Percentiles rank a stretch among this genome's conserved stretches.
phyloP scores from a whole-genome alignment of 306 rosid genomes.

The Mucuna pruriens region DNA sequence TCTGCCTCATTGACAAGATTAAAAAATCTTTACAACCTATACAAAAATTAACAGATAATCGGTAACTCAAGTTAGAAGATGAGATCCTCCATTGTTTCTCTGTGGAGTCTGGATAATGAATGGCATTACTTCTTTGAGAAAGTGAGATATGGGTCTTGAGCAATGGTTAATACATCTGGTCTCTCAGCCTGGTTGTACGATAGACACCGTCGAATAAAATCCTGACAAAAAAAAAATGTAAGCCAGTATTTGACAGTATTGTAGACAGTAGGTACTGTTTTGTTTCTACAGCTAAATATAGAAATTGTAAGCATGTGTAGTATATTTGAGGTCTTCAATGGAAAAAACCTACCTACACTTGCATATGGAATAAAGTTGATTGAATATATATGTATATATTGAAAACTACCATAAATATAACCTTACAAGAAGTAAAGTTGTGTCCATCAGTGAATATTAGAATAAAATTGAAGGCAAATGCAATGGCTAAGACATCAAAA shows the following conservation, averaged over 20 bases:
- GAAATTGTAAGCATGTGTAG: conserved; percentile 8
- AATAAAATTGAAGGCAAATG: background rate
- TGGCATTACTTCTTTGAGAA: conserved; percentile 69
- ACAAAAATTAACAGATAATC: conserved; percentile 45
- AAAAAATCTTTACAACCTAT: conserved; percentile 61
- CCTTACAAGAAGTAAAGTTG: conserved; percentile 11
- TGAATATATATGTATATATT: too few relatives aligned
- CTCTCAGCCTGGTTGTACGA: conserved; percentile 93
- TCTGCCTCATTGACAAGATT: conserved; percentile 29
- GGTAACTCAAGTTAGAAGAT: conserved; percentile 44
- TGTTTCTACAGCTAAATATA: background rate
- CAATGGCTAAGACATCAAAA: background rate
- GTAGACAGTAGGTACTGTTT: background rate
- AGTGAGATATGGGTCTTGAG: conserved; percentile 91
- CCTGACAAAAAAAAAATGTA: conserved; percentile 55
- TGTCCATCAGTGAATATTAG: background rate
- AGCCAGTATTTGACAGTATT: conserved; percentile 24
- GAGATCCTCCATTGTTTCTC: conserved; percentile 27
- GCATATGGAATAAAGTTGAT: background rate
- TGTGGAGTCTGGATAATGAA: conserved; percentile 13
- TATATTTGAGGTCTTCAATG: background rate
- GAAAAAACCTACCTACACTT: background rate
- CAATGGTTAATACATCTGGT: conserved; percentile 85
- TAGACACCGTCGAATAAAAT: conserved; percentile 84
- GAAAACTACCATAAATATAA: background rate